Evolutionary conservation across 805 yeast genomes (phyloP), one percentile per base, ranked within the genome.

Genomic region (Hanseniaspora mollemarum): DNA sequence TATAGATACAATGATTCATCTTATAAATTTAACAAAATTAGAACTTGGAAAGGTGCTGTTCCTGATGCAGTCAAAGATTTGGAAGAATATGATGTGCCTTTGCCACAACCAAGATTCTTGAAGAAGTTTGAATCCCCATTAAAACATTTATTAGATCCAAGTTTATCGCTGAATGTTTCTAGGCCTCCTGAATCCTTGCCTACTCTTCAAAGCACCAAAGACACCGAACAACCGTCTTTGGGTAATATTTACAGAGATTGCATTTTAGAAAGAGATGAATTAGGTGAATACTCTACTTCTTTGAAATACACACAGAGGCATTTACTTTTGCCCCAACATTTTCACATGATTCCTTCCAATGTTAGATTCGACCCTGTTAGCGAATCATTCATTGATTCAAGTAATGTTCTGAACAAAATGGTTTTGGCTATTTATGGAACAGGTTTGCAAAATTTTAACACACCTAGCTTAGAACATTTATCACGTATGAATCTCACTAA

Each of bases 1-100:
- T 85, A 78, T 64, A 80, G 98, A 60, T 92, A 88, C 67, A 90
- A 90, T 62, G 96, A 90, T 63, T 74, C 77, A 51, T 95, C 86
- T 59, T 85, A 86, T 64, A 81, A 81, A 26, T 92, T 92, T 72
- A 92, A 90, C 67, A 83, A 90, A 62, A 92, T 92, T 60, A 77
- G 97, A 62, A 90, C 98, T 2, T 92, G 98, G 98, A 90, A 87
- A 66, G 96, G 96, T 6, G 92, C 97, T 71, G 73, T 92, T 57
- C 98, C 98, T 0, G 97, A 92, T 66, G 97, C 90, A 65, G 83
- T 90, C 43, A 78, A 97, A 59, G 87, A 83, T 56, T 59, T 68
- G 50, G 90, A 85, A 59, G 96, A 88, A 60, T 83, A 84, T 31
- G 78, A 83, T 21, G 77, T 77, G 35, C 87, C 90, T 7, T 73